Evolutionary conservation across 1,284 basidiomycete genomes (phyloP), one percentile per base, ranked within the genome.

Genomic region (Phellopilus nigrolimitatus): DNA sequence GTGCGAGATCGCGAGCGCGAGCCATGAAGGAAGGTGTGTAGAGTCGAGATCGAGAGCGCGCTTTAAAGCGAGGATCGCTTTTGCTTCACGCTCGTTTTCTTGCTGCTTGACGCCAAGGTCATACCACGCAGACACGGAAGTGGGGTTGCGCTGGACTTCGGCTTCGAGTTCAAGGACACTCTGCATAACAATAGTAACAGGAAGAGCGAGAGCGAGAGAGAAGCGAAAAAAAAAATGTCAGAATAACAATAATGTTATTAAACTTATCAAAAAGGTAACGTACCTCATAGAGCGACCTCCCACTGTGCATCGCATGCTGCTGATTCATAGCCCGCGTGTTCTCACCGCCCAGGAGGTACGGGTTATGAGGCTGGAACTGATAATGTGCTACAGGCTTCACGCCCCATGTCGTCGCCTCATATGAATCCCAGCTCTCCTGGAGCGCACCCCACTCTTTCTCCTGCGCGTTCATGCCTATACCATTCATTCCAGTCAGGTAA

Each of bases 91-190:
- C 67, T 99, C 95, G 66, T 97, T 97, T 68, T 97, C 95, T 69
- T 99, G 95, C 65, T 99, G 97, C 69, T 93, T 95, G 41, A 99
- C 84, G 22, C 97, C 95, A 40, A 99, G 83, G 54, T 88, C 81
- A 63, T 82, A 94, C 95, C 95, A 99, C 5, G 86, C 86, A 31
- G 69, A 62, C 0, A 89, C 84, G 57, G 89, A 79, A 0, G 67
- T 71, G 33, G 88, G 84, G 59, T 94, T 79, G 37, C 76, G 76
- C 64, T 97, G 91, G 7, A 97, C 93, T 6, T 78, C 80, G 3
- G 94, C 95, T 70, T 99, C 95, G 24, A 94, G 77, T 66, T 95
- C 90, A 13, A 98, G 74, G 4, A 94, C 82, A 57, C 78, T 90
- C 91, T 94, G 67, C n/a, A 15, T 37, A 30, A 30, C 6, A 15